phyloP scores from a whole-genome alignment of 352 stramenopile genomes.

The Globisporangium carolinianum region DNA sequence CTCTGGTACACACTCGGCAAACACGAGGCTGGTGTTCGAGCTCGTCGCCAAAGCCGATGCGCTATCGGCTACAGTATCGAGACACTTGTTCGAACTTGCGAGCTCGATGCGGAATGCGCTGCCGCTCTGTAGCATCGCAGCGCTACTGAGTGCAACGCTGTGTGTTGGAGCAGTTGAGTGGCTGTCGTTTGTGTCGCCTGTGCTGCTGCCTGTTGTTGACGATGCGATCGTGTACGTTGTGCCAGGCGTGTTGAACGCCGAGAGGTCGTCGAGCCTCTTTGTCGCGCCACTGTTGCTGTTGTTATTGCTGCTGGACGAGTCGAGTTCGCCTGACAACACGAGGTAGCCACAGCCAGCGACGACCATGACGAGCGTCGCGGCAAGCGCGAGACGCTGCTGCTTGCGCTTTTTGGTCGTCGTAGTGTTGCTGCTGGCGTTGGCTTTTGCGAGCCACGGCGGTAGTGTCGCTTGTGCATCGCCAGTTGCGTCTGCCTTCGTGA shows the following conservation, averaged over 20 bases:
- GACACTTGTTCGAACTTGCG: not conserved
- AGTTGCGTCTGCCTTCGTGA: not conserved
- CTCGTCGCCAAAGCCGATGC: not conserved
- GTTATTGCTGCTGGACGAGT: not conserved
- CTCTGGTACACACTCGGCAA: not conserved
- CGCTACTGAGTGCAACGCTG: not conserved
- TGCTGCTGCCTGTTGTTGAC: too few relatives aligned
- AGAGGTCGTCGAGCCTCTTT: not conserved
- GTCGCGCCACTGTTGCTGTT: not conserved
- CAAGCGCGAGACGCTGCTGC: slow-evolving; percentile 5
- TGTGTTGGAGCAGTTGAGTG: too few relatives aligned
- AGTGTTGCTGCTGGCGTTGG: not conserved
- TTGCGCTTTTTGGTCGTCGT: not conserved
- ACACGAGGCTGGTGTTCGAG: not conserved
- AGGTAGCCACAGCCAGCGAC: slow-evolving; percentile 9
- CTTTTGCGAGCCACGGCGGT: too few relatives aligned
- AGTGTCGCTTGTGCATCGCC: too few relatives aligned
- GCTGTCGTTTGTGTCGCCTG: too few relatives aligned
- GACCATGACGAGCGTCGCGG: slow-evolving; percentile 1
- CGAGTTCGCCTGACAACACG: not conserved
- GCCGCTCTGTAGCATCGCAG: slow-evolving; percentile 3
- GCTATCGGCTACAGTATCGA: not conserved
- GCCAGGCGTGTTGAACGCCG: not conserved
- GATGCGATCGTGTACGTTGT: not conserved
- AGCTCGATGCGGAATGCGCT: slow-evolving; percentile 5